A percentile compares a stretch with the other conserved stretches of the same genome.
Evolutionary conservation across 805 yeast genomes (phyloP).

Genomic region (Blastobotrys chiropterorum): DNA sequence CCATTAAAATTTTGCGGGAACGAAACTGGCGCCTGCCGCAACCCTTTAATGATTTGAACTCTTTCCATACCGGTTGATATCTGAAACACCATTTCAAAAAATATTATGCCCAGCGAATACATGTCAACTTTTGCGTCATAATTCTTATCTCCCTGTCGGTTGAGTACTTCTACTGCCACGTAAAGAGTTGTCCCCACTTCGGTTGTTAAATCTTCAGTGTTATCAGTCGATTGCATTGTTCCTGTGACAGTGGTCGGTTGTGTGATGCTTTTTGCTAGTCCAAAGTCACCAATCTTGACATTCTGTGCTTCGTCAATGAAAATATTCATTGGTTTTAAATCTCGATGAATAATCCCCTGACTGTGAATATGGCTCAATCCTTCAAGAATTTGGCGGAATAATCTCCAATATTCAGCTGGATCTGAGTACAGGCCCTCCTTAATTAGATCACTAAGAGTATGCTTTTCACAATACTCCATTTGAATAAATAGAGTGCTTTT

Average conservation of each 20-base stretch:
- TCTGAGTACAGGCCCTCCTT: constrained; percentile 65
- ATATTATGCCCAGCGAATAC: constrained; percentile 90
- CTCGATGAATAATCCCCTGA: constrained; percentile 92
- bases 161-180: constrained; percentile 80
- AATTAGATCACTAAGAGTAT: constrained; percentile 78
- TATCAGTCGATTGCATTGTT: constrained; percentile 19
- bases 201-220: constrained; percentile 72
- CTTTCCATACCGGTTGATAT: constrained; percentile 94
- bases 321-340: constrained; percentile 90
- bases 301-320: constrained; percentile 87
- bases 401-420: constrained; percentile 81
- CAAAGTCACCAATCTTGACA: constrained; percentile 94
- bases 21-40: constrained; percentile 53
- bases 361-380: constrained; percentile 88
- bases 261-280: constrained; percentile 71
- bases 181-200: constrained; percentile 92
- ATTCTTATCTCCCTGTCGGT: constrained; percentile 50
- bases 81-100: constrained; percentile 88
- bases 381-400: constrained; percentile 79
- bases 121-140: constrained; percentile 93
- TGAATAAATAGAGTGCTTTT: constrained; percentile 83
- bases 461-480: constrained; percentile 98
- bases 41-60: constrained; percentile 57
- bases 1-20: constrained; percentile 67
- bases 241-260: constrained; percentile 12